Base-by-base conservation (phyloP, 2,329 filamentous ascomycete genomes). In the Nigrospora oryzae region DNA sequence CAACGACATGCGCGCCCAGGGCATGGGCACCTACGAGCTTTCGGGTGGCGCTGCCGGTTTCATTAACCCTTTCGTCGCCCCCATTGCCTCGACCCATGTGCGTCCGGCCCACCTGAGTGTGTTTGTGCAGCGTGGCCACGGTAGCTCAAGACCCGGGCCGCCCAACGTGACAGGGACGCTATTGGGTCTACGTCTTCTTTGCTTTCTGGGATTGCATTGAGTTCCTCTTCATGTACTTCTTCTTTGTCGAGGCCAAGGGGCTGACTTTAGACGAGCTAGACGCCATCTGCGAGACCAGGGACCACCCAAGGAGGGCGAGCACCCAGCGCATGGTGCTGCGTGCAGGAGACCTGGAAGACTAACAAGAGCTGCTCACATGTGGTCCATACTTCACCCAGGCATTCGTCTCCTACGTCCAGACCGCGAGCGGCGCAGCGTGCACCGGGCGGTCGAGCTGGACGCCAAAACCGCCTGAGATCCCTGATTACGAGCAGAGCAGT, bases 181-280 rank as follows among this genome's bases (percentile, higher is more conserved):
- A 16, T 3, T 11, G 36, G 12, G 39, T 79, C 42, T 78, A 76
- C 58, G 67, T 76, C 49, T 74, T 77, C 60, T 79, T 78, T 61
- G 71, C 71, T 16, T 65, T 69, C 63, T 79, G 74, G 75, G 73
- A 78, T 60, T 69, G 71, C 56, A 52, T 73, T 57, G 74, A 79
- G 62, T 61, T 79, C 44, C 63, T 59, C 55, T 75, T 76, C 57
- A 70, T 79, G 49, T 79, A 75, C 62, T 74, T 69, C 58, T 69
- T 70, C 65, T 71, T 69, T 56, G 64, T 82, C 52, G 80, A 85
- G 64, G 84, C 80, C 35, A 73, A 71, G 51, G 79, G 79, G 31
- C 75, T 77, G 2, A 83, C 80, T 15, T 77, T 84, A 33, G 80
- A 84, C 63, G 79, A 84, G 62, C 71, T 84, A 17, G 39, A 41